phyloP scores from a whole-genome alignment of 441 rosid genomes.

The Gossypium lobatum region DNA sequence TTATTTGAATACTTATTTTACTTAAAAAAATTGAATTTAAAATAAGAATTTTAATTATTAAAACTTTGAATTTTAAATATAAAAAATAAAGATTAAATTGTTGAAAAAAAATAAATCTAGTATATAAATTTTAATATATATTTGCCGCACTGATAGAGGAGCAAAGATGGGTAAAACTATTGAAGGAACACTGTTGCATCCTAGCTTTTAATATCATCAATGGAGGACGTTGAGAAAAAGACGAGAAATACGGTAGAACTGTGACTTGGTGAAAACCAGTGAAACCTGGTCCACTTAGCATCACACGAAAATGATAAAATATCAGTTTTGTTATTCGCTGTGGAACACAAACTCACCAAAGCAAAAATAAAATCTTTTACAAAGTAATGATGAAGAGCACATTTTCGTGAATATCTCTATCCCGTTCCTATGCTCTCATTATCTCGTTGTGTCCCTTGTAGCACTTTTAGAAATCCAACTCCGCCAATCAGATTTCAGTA shows the following conservation, averaged over 20 bases:
- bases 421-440: neutral
- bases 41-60: too few relatives aligned
- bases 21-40: too few relatives aligned
- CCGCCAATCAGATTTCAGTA: constrained; percentile 54
- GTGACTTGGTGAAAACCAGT: neutral
- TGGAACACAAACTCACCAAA: constrained; percentile 19
- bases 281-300: constrained; percentile 18
- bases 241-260: neutral
- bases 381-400: neutral
- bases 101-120: too few relatives aligned
- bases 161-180: too few relatives aligned
- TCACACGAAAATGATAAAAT: constrained; percentile 19
- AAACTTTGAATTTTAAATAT: too few relatives aligned
- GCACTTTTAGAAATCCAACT: constrained; percentile 38
- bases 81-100: too few relatives aligned
- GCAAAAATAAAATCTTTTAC: constrained; percentile 16
- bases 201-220: neutral
- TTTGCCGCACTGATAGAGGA: too few relatives aligned
- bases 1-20: too few relatives aligned
- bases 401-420: neutral
- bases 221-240: neutral
- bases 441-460: constrained; percentile 16
- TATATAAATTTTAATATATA: too few relatives aligned
- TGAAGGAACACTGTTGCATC: too few relatives aligned
- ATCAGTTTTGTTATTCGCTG: constrained; percentile 20